Percentiles rank a stretch among this genome's conserved stretches.
Evolutionary conservation across 306 rosid genomes (phyloP).

Genomic region (Gastrolobium bilobum): DNA sequence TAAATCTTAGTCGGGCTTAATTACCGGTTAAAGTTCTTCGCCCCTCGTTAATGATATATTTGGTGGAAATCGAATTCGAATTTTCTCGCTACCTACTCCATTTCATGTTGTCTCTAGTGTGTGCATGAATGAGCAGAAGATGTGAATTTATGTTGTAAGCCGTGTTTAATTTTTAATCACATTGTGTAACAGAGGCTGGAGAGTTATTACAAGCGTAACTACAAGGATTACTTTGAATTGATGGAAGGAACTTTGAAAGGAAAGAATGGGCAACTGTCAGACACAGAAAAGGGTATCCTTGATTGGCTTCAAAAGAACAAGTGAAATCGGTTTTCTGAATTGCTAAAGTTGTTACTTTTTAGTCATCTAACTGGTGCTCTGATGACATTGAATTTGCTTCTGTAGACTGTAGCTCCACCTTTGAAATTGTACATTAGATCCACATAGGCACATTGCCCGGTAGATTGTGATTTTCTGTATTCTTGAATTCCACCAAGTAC

Average conservation of each 20-base stretch:
- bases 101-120: background rate
- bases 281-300: slow-evolving; percentile 84
- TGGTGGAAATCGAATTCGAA: no score
- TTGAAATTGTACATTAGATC: slow-evolving; percentile 39
- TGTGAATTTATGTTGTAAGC: background rate
- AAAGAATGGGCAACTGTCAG: slow-evolving; percentile 62
- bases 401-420: slow-evolving; percentile 14
- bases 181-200: slow-evolving; percentile 73
- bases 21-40: no score
- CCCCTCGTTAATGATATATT: no score
- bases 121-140: background rate
- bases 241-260: slow-evolving; percentile 72
- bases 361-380: slow-evolving; percentile 25
- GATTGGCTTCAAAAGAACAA: slow-evolving; percentile 86
- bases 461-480: slow-evolving; percentile 40
- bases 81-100: no score
- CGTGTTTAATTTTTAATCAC: background rate
- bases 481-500: slow-evolving; percentile 35
- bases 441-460: slow-evolving; percentile 14
- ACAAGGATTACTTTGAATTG: slow-evolving; percentile 92
- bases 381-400: slow-evolving; percentile 38
- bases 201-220: slow-evolving; percentile 86
- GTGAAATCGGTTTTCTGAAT: slow-evolving; percentile 38
- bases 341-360: slow-evolving; percentile 11
- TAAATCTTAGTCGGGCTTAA: no score